Percentiles rank a stretch among this genome's conserved stretches.
Evolutionary conservation across 768 basidiomycete species (phyloP).

Genomic region (Galerina sulciceps): DNA sequence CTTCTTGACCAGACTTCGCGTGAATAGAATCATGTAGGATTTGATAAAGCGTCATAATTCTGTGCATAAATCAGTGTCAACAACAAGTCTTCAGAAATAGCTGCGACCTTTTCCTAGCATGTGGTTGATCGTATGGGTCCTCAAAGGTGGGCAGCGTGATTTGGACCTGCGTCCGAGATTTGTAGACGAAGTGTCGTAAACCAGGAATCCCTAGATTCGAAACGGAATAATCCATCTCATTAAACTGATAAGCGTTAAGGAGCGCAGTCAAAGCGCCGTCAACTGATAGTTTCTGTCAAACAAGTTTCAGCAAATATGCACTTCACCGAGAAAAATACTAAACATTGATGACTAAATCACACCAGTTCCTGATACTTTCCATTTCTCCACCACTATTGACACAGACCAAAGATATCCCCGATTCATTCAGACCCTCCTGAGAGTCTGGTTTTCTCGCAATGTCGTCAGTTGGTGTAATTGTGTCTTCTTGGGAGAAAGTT

Average conservation of each 20-base stretch:
- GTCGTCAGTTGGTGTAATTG: conserved; percentile 11
- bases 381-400: conserved; percentile 86
- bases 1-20: conserved; percentile 83
- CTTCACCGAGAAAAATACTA: not conserved
- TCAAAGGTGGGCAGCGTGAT: conserved; percentile 86
- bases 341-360: conserved; percentile 67
- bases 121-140: conserved; percentile 73
- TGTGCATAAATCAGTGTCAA: conserved; percentile 28
- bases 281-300: conserved; percentile 62
- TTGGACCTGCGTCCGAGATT: conserved; percentile 88
- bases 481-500: conserved; percentile 12
- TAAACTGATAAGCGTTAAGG: conserved; percentile 45
- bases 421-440: conserved; percentile 32
- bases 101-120: conserved; percentile 63
- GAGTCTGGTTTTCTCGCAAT: conserved; percentile 13
- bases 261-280: conserved; percentile 63
- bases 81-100: not conserved
- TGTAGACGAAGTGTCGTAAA: conserved; percentile 93
- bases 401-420: conserved; percentile 71
- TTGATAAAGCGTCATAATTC: conserved; percentile 88
- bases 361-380: conserved; percentile 81
- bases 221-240: conserved; percentile 66
- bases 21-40: conserved; percentile 87
- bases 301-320: not conserved
- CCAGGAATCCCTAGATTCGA: conserved; percentile 87